Base-by-base conservation (phyloP, 345 rosid genomes). In the Murraya paniculata region DNA sequence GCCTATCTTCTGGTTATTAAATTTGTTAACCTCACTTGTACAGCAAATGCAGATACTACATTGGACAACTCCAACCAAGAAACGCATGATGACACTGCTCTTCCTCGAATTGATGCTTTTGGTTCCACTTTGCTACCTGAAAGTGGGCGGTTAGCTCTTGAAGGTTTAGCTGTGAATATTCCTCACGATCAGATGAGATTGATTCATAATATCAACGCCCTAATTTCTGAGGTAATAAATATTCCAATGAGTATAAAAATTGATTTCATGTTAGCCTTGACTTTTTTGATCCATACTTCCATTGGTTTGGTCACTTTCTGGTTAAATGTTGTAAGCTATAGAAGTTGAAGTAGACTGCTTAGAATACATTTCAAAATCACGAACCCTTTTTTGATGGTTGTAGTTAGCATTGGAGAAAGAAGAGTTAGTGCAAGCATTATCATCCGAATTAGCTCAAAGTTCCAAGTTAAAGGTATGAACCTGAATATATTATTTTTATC, bases 331-430 rank as follows among this genome's bases (percentile, higher is more conserved):
- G 1, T 55, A 24, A 41, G 53, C 38, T 35, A 33, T 66, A 33
- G 72, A 35, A 65, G 45, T 68, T 57, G 57, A 65, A 50, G 70
- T 65, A 59, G 58, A 65, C 57, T 64, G 74, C 53, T 62, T 38
- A 59, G 30, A 31, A 41, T 31, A 27, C 50, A 5, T 56, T 28
- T 68, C 60, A 68, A 60, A 45, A 68, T 78, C 56, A 59, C 65
- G n/a, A 21, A 56, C 18, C 36, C 59, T 76, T 14, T 82, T 45
- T 13, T 45, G 16, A 41, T 83, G 75, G 61, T 78, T 88, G 82
- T 88, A 96, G 99, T 87, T 94, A 74, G 88, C 93, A 18, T 76
- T 91, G 83, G 99, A 94, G 83, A 93, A 93, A 81, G 98, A 97
- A 78, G 98, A 94, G 80, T 84, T 97, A 83, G 73, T 86, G 76